Conservation (phyloP, 208 protist genomes). For the Crithidia bombi region DNA sequence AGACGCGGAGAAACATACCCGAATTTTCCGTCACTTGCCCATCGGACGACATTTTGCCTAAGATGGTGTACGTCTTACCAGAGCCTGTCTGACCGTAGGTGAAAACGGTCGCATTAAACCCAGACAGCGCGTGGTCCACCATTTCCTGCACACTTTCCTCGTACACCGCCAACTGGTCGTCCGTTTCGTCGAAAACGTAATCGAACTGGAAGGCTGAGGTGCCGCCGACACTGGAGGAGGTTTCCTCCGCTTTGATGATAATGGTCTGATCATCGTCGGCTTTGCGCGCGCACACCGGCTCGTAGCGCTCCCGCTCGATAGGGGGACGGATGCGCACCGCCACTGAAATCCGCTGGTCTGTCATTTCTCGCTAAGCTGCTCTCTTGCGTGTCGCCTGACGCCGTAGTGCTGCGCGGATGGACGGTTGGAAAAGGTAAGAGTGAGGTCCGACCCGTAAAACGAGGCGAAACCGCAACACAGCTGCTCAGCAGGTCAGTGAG, state of each 20-base stretch:
- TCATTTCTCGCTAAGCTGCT: constrained; percentile 27
- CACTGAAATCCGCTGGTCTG: constrained; percentile 80
- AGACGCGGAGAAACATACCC: constrained; percentile 87
- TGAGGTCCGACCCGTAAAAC: neutral
- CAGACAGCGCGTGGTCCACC: constrained; percentile 79
- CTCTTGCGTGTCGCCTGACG: neutral
- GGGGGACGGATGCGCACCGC: constrained; percentile 83
- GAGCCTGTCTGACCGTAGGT: constrained; percentile 91
- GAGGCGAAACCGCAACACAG: neutral
- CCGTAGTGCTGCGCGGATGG: no score
- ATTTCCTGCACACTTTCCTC: constrained; percentile 84
- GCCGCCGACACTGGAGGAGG: constrained; percentile 37
- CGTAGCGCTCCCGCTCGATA: constrained; percentile 73
- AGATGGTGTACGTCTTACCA: constrained; percentile 93
- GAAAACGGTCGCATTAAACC: constrained; percentile 86
- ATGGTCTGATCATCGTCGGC: constrained; percentile 78
- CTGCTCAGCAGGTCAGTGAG: no score
- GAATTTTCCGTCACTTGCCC: constrained; percentile 49
- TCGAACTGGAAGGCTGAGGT: constrained; percentile 77
- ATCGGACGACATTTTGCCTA: constrained; percentile 61
- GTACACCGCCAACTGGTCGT: constrained; percentile 82
- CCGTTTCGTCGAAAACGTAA: constrained; percentile 80
- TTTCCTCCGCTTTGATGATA: constrained; percentile 70
- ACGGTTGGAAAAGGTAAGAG: no score
- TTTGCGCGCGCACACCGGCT: constrained; percentile 69